Evolutionary conservation across 306 rosid species (phyloP), one percentile per base, ranked within the genome.

Genomic region (Cicer yamashitae): DNA sequence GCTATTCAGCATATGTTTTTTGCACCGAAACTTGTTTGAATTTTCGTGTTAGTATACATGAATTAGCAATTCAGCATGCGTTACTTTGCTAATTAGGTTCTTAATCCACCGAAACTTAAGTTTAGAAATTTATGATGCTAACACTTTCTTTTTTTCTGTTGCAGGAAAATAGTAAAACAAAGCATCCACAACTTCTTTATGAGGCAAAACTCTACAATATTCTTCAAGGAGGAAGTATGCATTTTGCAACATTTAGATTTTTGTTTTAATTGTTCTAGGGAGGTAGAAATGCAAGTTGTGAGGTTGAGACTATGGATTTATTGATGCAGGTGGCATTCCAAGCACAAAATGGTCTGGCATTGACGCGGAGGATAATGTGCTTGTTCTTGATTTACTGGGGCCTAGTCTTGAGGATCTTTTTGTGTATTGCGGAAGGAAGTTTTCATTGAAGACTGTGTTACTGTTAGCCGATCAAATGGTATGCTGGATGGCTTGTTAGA

Each of bases 221-320:
- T 62, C 93, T 94, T 74, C 97, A 90, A 83, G 97, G 98, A 90
- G 99, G 99, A 92, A 92, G 99, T 96, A 90, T 74, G 96, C 68
- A 30, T 72, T 82, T 57, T 82, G 14, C 79, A 48, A 7, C 50
- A n/a, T 48, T 63, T 46, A 40, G 6, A 30, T 43, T 73, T 73
- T 7, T 12, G 2, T 59, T 30, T 75, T 74, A 3, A 15, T 67
- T 46, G 46, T 43, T 75, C 6, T 40, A 17, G 4, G 48, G 75
- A 64, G 61, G 45, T 73, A 72, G 76, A 67, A 45, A 25, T 40
- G 53, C 45, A 40, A 11, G 7, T 52, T 5, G 17, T 7, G 62
- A 25, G 43, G 79, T 45, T 65, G 74, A 56, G 10, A 69, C 12
- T 68, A 56, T 62, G 52, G 40, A 25, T 56, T 13, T 78, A 5